phyloP scores from a whole-genome alignment of 768 basidiomycete species.

The Ramaria rubella region DNA sequence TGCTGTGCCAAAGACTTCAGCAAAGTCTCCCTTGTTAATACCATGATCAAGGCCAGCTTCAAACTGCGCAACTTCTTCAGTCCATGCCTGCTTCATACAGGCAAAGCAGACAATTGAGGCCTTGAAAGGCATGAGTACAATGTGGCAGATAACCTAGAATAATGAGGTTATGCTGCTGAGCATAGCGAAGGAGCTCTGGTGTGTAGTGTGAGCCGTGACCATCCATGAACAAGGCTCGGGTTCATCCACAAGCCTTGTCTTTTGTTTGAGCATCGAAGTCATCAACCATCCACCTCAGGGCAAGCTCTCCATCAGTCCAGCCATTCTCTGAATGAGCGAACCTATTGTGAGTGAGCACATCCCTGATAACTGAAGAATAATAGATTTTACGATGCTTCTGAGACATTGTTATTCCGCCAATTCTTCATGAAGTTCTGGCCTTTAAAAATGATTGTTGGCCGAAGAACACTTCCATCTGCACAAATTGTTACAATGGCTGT shows the following conservation, averaged over 20 bases:
- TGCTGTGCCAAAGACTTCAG: slow-evolving; percentile 29
- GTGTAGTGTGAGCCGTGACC: slow-evolving; percentile 42
- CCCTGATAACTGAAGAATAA: background rate
- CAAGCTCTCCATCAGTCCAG: slow-evolving; percentile 35
- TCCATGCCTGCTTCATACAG: slow-evolving; percentile 27
- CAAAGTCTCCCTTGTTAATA: slow-evolving; percentile 33
- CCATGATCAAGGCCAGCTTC: slow-evolving; percentile 18
- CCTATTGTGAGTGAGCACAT: slow-evolving; percentile 14
- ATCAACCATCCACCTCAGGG: slow-evolving; percentile 31
- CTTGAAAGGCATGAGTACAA: slow-evolving; percentile 39
- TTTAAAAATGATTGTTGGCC: slow-evolving; percentile 37
- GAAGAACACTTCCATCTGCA: slow-evolving; percentile 31
- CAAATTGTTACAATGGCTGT: slow-evolving; percentile 39
- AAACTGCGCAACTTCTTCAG: slow-evolving; percentile 21
- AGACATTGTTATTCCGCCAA: slow-evolving; percentile 37
- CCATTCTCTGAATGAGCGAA: slow-evolving; percentile 30
- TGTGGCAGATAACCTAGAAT: slow-evolving; percentile 42
- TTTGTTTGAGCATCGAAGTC: slow-evolving; percentile 35
- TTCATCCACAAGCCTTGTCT: slow-evolving; percentile 26
- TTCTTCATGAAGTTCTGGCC: slow-evolving; percentile 29
- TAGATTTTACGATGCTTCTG: slow-evolving; percentile 32
- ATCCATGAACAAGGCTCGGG: slow-evolving; percentile 35
- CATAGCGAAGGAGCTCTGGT: slow-evolving; percentile 33
- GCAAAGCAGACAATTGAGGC: slow-evolving; percentile 36
- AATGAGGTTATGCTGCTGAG: slow-evolving; percentile 28